These are phyloP conservation scores for Claviceps quebecensis DNA, from an alignment of 2,329 filamentous ascomycete genomes.

Conservation along the genomic window DNA sequence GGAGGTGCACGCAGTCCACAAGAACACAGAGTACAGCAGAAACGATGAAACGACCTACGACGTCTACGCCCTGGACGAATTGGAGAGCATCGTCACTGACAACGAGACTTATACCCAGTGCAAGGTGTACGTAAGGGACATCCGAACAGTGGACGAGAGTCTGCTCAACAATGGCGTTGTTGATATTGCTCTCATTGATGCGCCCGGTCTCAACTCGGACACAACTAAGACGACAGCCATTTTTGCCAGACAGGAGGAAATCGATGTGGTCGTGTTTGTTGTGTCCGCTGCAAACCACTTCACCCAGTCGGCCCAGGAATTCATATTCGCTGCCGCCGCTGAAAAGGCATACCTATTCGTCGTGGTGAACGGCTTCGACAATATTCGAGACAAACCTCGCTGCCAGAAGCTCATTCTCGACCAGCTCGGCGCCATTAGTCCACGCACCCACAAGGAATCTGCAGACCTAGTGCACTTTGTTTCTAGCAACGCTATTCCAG, in stretches of 20 bases:
- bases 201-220: conserved; percentile 87
- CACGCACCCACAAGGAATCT: conserved; percentile 82
- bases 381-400: conserved; percentile 78
- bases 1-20: conserved; percentile 91
- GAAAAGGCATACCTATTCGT: conserved; percentile 99
- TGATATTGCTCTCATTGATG: conserved; percentile 94
- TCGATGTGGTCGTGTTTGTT: conserved; percentile 96
- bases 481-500: conserved; percentile 87
- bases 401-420: conserved; percentile 90
- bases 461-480: conserved; percentile 93
- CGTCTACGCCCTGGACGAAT: conserved; percentile 60
- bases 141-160: conserved; percentile 78
- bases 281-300: conserved; percentile 97
- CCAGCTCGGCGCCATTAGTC: conserved; percentile 77
- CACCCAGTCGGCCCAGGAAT: conserved; percentile 92
- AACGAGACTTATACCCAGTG: conserved; percentile 83
- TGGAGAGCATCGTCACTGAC: conserved; percentile 83
- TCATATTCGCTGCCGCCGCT: conserved; percentile 86
- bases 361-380: conserved; percentile 94
- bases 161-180: conserved; percentile 95
- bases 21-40: conserved; percentile 63
- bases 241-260: conserved; percentile 94
- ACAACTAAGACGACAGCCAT: conserved; percentile 95
- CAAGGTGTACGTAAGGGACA: conserved; percentile 92
- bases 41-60: conserved; percentile 92